Base-by-base conservation (phyloP, 2,329 filamentous ascomycete species). In the Diaporthe ampelina region DNA sequence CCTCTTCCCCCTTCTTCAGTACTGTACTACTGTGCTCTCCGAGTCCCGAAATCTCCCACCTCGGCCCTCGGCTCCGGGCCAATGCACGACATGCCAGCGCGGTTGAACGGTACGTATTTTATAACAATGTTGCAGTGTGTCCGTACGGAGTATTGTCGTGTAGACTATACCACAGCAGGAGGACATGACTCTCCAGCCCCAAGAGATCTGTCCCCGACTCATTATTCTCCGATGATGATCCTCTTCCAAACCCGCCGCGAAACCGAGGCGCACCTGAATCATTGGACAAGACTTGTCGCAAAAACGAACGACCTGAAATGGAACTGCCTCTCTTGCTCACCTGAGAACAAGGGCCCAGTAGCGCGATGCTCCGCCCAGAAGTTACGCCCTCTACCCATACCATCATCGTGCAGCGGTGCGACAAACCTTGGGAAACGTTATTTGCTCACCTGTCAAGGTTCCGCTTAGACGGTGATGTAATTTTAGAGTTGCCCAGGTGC, bases 381-480 rank as follows among this genome's bases (percentile, higher is more conserved):
- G 24, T 37, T 52, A 52, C 10, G 45, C 29, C 45, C 21, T 52
- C 11, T 24, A n/a, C n/a, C 21, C 6, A 15, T 43, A 67, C 45
- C 61, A 37, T 67, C 61, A 67, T 52, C 63, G 45, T 67, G 63
- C 63, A 67, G 29, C 9, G 21, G 63, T 52, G 63, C 45, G 63
- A 26, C 63, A 67, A 24, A 35, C 45, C 63, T 50, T 52, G 63
- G 45, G 63, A 19, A 52, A 67, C 45, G 32, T 67, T 67, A 67
- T 67, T 67, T 24, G 61, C 43, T 4, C 61, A 32, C 5, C 21
- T 45, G 4, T 43, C 24, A 67, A 67, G 63, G 63, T 52, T 67
- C 63, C 63, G 63, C 63, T 67, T 24, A 67, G 63, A 67, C 63
- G 3, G 29, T 67, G 63, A 67, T 67, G 63, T 67, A 67, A 52